Evolutionary conservation across 1,139 yeast species (phyloP).

Genomic region (Candida pseudoviswanathii): DNA sequence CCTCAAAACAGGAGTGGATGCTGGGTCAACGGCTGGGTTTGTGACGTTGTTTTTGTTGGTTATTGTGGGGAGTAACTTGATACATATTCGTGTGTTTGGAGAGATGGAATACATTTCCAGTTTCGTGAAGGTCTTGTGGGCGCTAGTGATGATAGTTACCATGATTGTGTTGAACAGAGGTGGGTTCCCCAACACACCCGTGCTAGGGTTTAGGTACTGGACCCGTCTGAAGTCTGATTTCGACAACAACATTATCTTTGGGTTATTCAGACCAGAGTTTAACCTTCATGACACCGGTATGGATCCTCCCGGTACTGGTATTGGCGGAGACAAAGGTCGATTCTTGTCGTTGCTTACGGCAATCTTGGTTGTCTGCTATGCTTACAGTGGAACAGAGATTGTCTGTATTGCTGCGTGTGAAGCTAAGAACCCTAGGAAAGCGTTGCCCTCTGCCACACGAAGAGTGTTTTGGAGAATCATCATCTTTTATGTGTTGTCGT

Average conservation of each 20-base stretch:
- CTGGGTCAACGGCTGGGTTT: slow-evolving; percentile 63
- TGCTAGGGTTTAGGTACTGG: slow-evolving; percentile 73
- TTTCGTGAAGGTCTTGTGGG: slow-evolving; percentile 56
- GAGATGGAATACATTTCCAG: slow-evolving; percentile 71
- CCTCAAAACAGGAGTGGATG: slow-evolving; percentile 48
- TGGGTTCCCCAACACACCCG: slow-evolving; percentile 43
- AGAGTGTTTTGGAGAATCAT: slow-evolving; percentile 74
- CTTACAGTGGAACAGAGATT: slow-evolving; percentile 80
- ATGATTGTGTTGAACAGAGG: slow-evolving; percentile 65
- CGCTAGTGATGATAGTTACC: slow-evolving; percentile 57
- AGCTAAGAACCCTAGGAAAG: slow-evolving; percentile 76
- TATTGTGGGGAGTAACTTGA: slow-evolving; percentile 55
- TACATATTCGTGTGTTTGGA: slow-evolving; percentile 74
- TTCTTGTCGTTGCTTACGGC: slow-evolving; percentile 68
- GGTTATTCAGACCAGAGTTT: slow-evolving; percentile 72
- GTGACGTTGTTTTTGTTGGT: slow-evolving; percentile 58
- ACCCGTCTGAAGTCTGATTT: slow-evolving; percentile 50
- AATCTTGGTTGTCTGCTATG: slow-evolving; percentile 64
- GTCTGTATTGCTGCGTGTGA: slow-evolving; percentile 88
- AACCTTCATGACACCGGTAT: slow-evolving; percentile 57
- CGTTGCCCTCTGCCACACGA: slow-evolving; percentile 77
- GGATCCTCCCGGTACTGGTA: slow-evolving; percentile 47
- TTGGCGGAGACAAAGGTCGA: slow-evolving; percentile 66
- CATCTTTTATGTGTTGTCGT: slow-evolving; percentile 66
- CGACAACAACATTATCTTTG: slow-evolving; percentile 55